phyloP scores from a whole-genome alignment of 176 grass and related monocot genomes.

The Aegilops speltoides region DNA sequence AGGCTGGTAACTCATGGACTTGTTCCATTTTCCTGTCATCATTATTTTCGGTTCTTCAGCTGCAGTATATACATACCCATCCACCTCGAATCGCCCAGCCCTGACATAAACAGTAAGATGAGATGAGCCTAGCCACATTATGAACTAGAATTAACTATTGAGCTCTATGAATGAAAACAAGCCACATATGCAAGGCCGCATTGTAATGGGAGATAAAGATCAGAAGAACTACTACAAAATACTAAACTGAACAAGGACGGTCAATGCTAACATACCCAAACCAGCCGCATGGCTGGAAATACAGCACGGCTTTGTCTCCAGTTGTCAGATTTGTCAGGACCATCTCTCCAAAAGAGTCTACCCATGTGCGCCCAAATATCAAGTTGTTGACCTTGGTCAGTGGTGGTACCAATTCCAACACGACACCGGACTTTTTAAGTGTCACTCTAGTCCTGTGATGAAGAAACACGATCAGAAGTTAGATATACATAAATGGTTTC shows the following conservation, averaged over 20 bases:
- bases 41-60: constrained; percentile 92
- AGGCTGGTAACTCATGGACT: constrained; percentile 82
- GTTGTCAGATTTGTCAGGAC: constrained; percentile 82
- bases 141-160: background rate
- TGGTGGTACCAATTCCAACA: constrained; percentile 86
- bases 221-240: background rate
- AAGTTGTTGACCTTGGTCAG: constrained; percentile 87
- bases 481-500: background rate
- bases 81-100: constrained; percentile 85
- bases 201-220: constrained; percentile 14
- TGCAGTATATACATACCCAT: constrained; percentile 92
- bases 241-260: background rate
- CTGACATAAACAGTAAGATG: constrained; percentile 40
- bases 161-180: background rate
- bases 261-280: constrained; percentile 66
- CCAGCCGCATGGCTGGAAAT: constrained; percentile 94
- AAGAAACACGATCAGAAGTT: constrained; percentile 22
- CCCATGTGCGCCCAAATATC: constrained; percentile 94
- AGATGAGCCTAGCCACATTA: background rate
- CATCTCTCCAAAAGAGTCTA: constrained; percentile 88
- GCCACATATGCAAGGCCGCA: background rate
- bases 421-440: constrained; percentile 75
- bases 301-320: constrained; percentile 89
- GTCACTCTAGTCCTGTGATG: constrained; percentile 75
- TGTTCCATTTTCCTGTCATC: constrained; percentile 90